Base-by-base conservation (phyloP, 2,329 filamentous ascomycete genomes). In the Pseudogymnoascus sp. region DNA sequence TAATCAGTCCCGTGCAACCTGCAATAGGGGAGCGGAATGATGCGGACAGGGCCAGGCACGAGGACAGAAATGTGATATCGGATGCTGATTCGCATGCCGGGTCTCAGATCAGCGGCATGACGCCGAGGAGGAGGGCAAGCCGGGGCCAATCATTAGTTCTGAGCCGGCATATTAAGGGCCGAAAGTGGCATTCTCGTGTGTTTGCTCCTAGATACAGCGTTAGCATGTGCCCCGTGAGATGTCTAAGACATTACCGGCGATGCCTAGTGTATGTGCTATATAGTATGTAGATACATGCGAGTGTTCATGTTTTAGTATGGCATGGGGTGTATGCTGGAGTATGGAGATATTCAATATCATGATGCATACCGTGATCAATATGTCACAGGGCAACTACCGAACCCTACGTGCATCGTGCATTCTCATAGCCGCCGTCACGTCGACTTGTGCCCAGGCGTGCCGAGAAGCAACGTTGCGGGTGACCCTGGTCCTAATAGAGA, bases 381-480 rank as follows among this genome's bases (percentile, higher is more conserved):
- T 33, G 50, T 56, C 50, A 56, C 50, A 56, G 50, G 28, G n/a
- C 50, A 56, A 14, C n/a, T 33, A 33, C 28, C 10, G 50, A 33
- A 19, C 28, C 28, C 50, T 33, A 31, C 24, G n/a, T n/a, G n/a
- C n/a, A n/a, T n/a, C 28, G n/a, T 33, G 11, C 28, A 16, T 56
- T 33, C 28, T 33, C 50, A 56, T 56, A 33, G n/a, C 50, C 16
- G 50, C 50, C 28, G 16, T 56, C 50, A 56, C 26, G 50, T 33
- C 50, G 14, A 56, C 50, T 22, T 11, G 7, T 56, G 50, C 50
- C 28, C 16, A 56, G 50, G 50, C 26, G 11, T 19, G 50, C 28
- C 28, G 10, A 19, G 50, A 56, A 56, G 50, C 33, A 56, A 56
- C 50, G 50, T 56, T 56, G 50, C 50, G 46, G 26, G 46, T 56